Evolutionary conservation across 2,329 filamentous ascomycete genomes (phyloP), one percentile per base, ranked within the genome.

Genomic region (Byssothecium circinans): DNA sequence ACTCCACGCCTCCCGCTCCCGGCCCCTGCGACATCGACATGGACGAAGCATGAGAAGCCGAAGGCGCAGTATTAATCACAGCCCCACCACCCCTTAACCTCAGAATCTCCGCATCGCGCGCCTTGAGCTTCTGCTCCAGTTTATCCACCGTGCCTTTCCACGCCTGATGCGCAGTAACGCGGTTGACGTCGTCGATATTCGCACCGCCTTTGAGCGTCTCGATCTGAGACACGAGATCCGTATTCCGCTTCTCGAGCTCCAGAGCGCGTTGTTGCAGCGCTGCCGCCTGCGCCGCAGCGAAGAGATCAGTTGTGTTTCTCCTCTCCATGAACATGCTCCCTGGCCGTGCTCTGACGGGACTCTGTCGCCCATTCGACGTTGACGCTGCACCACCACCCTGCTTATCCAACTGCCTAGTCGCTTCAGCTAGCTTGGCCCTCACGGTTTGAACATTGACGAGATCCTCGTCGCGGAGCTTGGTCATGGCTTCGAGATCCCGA

Each of bases 241-340:
- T 56, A 50, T 74, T 74, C 2, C 68, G 57, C 52, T 67, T 66
- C 49, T 75, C 73, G 2, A 75, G 56, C 49, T 75, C 73, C 14
- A 75, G 64, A 12, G 68, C 68, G 12, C 72, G 64, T 43, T 75
- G 73, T 51, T 75, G 71, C 27, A 75, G 60, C 0, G 73, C 73
- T 12, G 72, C 73, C 1, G 68, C 64, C 43, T 72, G 73, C 29
- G 73, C 73, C 0, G 62, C 66, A 10, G 70, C 71, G 53, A 74
- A 75, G 14, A 75, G 62, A 47, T 74, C 72, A 12, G 63, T 62
- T 8, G 67, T 71, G 44, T 58, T 66, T 11, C 67, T 50, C 18
- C 69, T 54, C 49, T 72, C 71, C 27, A 71, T 52, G 34, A 67
- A 53, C 38, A 60, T 49, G 51, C 64, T 66, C 8, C 55, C 54